Evolutionary conservation across 768 basidiomycete species (phyloP).

Genomic region (Gymnopilus junonius): DNA sequence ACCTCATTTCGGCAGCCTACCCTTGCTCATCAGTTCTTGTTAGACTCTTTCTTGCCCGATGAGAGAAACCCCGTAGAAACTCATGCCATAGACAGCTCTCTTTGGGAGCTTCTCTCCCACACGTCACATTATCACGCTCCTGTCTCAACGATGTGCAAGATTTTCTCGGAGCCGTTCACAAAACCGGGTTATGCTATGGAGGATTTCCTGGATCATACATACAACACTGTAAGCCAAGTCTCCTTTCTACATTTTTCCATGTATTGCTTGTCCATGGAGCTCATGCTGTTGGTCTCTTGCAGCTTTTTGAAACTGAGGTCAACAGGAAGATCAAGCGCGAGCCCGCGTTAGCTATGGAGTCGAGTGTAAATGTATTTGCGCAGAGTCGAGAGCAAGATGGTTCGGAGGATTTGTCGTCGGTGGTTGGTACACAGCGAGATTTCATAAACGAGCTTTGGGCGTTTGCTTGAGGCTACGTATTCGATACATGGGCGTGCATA

Average conservation of each 20-base stretch:
- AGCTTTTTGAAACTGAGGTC: conserved; percentile 89
- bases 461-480: not conserved
- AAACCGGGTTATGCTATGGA: conserved; percentile 90
- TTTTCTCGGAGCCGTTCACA: conserved; percentile 93
- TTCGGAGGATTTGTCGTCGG: not conserved
- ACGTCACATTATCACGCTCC: conserved; percentile 82
- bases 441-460: conserved; percentile 17
- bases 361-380: conserved; percentile 34
- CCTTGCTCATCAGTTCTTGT: not conserved
- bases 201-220: conserved; percentile 96
- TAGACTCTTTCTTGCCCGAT: conserved; percentile 67
- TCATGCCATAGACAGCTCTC: conserved; percentile 80
- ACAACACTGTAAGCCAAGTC: conserved; percentile 68
- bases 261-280: too few species aligned
- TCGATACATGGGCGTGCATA: too few species aligned
- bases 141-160: conserved; percentile 85
- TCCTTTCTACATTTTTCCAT: conserved; percentile 7
- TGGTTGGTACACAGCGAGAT: conserved; percentile 4
- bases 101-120: conserved; percentile 91
- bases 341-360: conserved; percentile 57
- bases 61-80: conserved; percentile 80
- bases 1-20: not conserved
- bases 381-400: conserved; percentile 2
- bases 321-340: conserved; percentile 82
- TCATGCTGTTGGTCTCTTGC: not conserved